phyloP scores from a whole-genome alignment of 129 eudicot genomes.

The Flaveria robusta region DNA sequence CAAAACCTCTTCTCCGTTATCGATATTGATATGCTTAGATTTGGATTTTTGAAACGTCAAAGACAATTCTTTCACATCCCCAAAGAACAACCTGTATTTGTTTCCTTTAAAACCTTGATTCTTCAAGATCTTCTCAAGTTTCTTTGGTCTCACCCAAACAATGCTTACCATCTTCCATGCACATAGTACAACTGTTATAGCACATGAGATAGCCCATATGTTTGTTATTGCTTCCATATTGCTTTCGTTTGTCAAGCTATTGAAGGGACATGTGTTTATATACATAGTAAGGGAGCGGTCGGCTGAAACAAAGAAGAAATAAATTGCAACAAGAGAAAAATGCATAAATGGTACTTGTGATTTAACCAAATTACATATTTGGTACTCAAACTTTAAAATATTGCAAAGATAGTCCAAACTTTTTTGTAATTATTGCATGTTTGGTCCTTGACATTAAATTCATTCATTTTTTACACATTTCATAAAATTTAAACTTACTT shows the following conservation, averaged over 20 bases:
- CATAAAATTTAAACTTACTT: no score
- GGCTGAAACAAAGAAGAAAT: neutral
- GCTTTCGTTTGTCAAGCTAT: neutral
- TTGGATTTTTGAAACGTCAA: neutral
- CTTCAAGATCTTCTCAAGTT: neutral
- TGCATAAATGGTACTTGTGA: no score
- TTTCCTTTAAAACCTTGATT: neutral
- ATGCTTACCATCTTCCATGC: neutral
- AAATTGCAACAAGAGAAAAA: no score
- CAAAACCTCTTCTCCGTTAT: neutral
- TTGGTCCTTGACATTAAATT: no score
- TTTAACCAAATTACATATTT: no score
- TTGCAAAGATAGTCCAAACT: no score
- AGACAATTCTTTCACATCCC: neutral
- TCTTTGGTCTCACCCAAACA: neutral
- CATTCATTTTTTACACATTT: no score
- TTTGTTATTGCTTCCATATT: neutral
- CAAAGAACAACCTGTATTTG: neutral
- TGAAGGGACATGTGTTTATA: neutral
- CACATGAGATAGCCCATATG: neutral
- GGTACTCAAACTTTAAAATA: no score
- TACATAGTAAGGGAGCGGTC: neutral
- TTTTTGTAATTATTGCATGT: no score
- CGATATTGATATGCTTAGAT: neutral
- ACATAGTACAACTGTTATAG: neutral